These are phyloP conservation scores for Erythrobasidium hasegawianum DNA, from an alignment of 1,284 basidiomycete species.

Conservation along the genomic window DNA sequence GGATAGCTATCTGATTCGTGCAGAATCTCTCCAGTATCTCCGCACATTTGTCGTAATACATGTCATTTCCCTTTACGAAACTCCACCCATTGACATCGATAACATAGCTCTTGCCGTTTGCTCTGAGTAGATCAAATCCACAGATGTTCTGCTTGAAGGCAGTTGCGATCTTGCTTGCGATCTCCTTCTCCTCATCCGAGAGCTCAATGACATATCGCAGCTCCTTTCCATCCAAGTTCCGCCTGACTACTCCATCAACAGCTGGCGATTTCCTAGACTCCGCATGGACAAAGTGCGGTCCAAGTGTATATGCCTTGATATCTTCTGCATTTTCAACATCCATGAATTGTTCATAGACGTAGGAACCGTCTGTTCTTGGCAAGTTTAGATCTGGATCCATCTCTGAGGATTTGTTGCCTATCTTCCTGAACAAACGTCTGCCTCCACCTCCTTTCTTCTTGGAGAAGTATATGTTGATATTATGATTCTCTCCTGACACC, in stretches of 20 bases:
- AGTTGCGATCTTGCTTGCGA: constrained; percentile 88
- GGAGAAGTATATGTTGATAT: constrained; percentile 96
- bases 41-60: constrained; percentile 90
- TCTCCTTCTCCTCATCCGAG: constrained; percentile 76
- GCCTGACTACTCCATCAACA: constrained; percentile 92
- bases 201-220: constrained; percentile 93
- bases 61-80: constrained; percentile 86
- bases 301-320: constrained; percentile 99
- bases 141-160: constrained; percentile 97
- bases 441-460: constrained; percentile 71
- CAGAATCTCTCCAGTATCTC: constrained; percentile 86
- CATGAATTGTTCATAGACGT: constrained; percentile 97
- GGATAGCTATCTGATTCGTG: constrained; percentile 47
- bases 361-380: constrained; percentile 82
- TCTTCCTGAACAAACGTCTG: constrained; percentile 87
- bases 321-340: constrained; percentile 97
- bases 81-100: constrained; percentile 99
- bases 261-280: constrained; percentile 99
- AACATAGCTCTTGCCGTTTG: constrained; percentile 85
- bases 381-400: constrained; percentile 76
- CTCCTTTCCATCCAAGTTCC: constrained; percentile 98
- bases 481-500: constrained; percentile 96
- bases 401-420: constrained; percentile 98
- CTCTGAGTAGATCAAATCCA: constrained; percentile 91
- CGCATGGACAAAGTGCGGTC: constrained; percentile 90